Evolutionary conservation across 257 asterid genomes (phyloP), one percentile per base, ranked within the genome.

Genomic region (Nicotiana otophora): DNA sequence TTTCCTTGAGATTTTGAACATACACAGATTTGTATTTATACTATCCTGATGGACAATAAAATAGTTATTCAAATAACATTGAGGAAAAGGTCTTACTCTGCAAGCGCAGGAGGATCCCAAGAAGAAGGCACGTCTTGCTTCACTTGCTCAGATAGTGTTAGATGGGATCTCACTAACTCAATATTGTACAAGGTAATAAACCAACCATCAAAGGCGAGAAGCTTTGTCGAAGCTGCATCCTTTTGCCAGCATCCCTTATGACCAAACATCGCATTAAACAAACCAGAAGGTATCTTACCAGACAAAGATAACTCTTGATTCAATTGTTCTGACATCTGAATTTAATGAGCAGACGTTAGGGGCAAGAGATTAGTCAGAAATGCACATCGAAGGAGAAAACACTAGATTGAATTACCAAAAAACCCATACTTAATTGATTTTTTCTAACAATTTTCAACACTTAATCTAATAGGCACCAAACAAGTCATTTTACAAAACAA

Each of bases 171-270:
- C 66, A 88, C 95, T 88, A 96, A 86, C 89, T 94, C 97, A 83
- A 96, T 90, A 33, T 92, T 96, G 85, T 96, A 94, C 89, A 96
- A 83, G 68, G 93, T 82, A 81, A 94, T 94, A 84, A 90, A 88
- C 97, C 97, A 96, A 60, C 99, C 99, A 85, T 96, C 98, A 83
- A 91, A 94, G 7, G 97, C 98, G 31, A 96, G 98, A 76, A 87
- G 78, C 78, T 94, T 94, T 33, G 99, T 87, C 36, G 89, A 83
- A n/a, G 97, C 86, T 68, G 97, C 97, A 86, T 96, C 98, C 64
- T 85, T 90, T 89, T 93, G 93, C 99, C 99, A 96, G 90, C 95
- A 90, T 77, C 97, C 98, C 87, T 96, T 94, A 86, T 86, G 92
- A 83, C 90, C 90, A 64, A 94, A 96, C 98, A 94, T 94, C 20